A percentile compares a stretch with the other conserved stretches of the same genome.
phyloP scores from a whole-genome alignment of 1,284 basidiomycete genomes.

The Boletus semigastroideus region DNA sequence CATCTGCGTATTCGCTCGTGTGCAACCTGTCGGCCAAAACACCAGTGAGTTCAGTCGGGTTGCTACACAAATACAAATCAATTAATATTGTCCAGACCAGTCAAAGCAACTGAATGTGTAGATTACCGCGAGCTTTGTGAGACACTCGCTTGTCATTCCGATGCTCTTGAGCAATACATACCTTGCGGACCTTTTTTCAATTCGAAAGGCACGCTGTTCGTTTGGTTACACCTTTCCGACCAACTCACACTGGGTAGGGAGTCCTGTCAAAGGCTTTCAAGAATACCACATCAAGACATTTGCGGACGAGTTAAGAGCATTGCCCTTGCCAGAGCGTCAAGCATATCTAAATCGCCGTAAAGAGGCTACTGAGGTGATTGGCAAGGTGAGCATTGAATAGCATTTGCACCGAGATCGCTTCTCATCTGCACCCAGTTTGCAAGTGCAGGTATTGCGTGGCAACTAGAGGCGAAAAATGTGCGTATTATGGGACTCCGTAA shows the following conservation, averaged over 20 bases:
- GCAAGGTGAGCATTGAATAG: conserved; percentile 12
- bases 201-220: conserved; percentile 18
- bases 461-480: conserved; percentile 15
- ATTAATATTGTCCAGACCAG: conserved; percentile 14
- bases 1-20: conserved; percentile 33
- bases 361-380: conserved; percentile 7
- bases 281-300: conserved; percentile 18
- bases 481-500: conserved; percentile 23
- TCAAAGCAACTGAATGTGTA: conserved; percentile 14
- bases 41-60: conserved; percentile 21
- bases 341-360: conserved; percentile 21
- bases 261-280: conserved; percentile 26
- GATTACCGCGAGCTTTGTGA: conserved; percentile 11
- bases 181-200: conserved; percentile 29
- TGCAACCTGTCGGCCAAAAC: conserved; percentile 23
- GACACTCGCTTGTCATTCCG: conserved; percentile 12
- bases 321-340: conserved; percentile 17
- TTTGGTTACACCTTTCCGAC: neutral
- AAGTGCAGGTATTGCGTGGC: conserved; percentile 25
- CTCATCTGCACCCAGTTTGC: conserved; percentile 27
- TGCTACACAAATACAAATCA: neutral
- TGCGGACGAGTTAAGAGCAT: conserved; percentile 13
- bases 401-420: neutral
- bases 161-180: conserved; percentile 23
- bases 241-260: conserved; percentile 20